phyloP scores from a whole-genome alignment of 2,329 filamentous ascomycete species.

The Lasiodiplodia citricola region DNA sequence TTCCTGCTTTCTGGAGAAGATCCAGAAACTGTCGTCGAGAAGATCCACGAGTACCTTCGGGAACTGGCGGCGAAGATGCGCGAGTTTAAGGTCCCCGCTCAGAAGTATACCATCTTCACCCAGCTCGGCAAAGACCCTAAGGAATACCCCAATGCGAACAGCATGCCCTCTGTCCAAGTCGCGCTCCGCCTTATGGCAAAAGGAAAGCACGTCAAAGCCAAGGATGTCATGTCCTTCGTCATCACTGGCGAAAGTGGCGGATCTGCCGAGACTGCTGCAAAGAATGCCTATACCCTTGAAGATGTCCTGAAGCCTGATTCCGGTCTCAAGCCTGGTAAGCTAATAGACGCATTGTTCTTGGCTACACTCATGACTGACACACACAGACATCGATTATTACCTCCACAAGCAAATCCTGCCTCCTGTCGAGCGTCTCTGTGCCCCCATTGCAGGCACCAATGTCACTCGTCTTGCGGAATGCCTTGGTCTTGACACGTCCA shows the following conservation, averaged over 20 bases:
- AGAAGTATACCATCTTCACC: constrained; percentile 97
- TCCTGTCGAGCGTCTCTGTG: constrained; percentile 95
- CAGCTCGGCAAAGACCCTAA: constrained; percentile 93
- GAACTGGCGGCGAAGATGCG: constrained; percentile 88
- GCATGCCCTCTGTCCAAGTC: constrained; percentile 97
- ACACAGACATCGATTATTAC: constrained; percentile 89
- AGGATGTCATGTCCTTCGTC: constrained; percentile 96
- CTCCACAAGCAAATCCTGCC: constrained; percentile 98
- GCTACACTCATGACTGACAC: neutral
- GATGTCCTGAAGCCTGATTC: constrained; percentile 82
- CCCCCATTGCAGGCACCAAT: constrained; percentile 92
- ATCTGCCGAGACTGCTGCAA: constrained; percentile 71
- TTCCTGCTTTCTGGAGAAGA: constrained; percentile 95
- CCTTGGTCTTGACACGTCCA: constrained; percentile 85
- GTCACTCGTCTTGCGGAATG: constrained; percentile 89
- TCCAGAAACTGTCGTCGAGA: constrained; percentile 81
- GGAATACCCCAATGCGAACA: constrained; percentile 92
- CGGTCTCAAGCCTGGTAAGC: constrained; percentile 66
- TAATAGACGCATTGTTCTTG: neutral
- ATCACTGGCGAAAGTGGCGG: constrained; percentile 76
- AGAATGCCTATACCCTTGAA: constrained; percentile 85
- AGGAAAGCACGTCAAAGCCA: constrained; percentile 86
- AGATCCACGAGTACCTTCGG: constrained; percentile 91
- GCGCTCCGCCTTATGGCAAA: constrained; percentile 85
- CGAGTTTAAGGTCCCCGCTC: constrained; percentile 71